These are phyloP conservation scores for Lentinula boryana DNA, from an alignment of 768 basidiomycete genomes.

Conservation along the genomic window DNA sequence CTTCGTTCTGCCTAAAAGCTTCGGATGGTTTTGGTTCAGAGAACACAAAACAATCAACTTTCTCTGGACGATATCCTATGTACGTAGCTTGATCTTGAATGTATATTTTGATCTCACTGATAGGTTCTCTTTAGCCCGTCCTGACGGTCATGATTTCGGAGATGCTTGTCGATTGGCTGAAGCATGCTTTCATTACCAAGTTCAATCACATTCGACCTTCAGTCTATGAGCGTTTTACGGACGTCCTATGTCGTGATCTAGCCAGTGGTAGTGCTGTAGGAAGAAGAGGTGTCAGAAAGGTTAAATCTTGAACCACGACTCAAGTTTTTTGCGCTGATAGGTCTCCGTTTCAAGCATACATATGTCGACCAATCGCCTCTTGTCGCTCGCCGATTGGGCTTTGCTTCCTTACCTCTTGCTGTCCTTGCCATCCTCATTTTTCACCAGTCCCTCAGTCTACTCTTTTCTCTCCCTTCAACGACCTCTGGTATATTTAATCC, in stretches of 20 bases:
- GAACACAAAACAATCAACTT: conserved; percentile 54
- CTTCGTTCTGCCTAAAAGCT: conserved; percentile 73
- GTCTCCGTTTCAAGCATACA: conserved; percentile 48
- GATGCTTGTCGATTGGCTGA: conserved; percentile 96
- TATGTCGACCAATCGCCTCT: conserved; percentile 96
- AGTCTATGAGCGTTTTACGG: conserved; percentile 92
- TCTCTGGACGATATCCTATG: conserved; percentile 86
- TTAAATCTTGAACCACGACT: conserved; percentile 16
- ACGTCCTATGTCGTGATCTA: conserved; percentile 92
- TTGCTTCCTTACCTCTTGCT: conserved; percentile 87
- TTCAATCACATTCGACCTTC: conserved; percentile 97
- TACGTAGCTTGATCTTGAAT: conserved; percentile 30
- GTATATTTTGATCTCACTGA: not conserved
- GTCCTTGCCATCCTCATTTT: conserved; percentile 76
- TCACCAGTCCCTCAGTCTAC: conserved; percentile 59
- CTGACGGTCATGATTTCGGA: conserved; percentile 88
- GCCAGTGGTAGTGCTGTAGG: conserved; percentile 72
- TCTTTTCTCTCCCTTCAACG: conserved; percentile 46
- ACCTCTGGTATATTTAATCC: conserved; percentile 16
- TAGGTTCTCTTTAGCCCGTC: conserved; percentile 61
- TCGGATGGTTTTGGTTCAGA: conserved; percentile 61
- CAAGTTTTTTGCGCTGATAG: not conserved
- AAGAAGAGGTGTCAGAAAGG: conserved; percentile 66
- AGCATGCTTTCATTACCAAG: conserved; percentile 99
- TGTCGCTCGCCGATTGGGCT: conserved; percentile 89